phyloP scores from a whole-genome alignment of 306 rosid species.

The Mimosa bimucronata region DNA sequence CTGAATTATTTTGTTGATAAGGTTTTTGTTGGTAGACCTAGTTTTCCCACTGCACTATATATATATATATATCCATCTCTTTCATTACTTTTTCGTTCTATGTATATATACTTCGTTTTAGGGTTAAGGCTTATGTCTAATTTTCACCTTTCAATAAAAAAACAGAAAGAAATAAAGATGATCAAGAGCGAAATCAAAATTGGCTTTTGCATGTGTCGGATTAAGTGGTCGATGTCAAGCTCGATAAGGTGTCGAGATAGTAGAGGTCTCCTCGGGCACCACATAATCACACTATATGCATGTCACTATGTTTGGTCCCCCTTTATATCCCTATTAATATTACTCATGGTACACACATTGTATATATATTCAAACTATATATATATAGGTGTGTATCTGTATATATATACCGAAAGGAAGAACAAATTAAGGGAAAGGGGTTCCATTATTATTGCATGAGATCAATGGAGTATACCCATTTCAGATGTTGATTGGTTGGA shows the following conservation, averaged over 20 bases:
- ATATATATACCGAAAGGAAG: not conserved
- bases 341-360: not conserved
- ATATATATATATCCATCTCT: not conserved
- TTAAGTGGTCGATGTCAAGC: not conserved
- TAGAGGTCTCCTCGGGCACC: slow-evolving; percentile 23
- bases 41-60: slow-evolving; percentile 24
- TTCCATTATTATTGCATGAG: not conserved
- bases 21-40: not conserved
- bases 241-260: slow-evolving; percentile 13
- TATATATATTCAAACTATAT: not conserved
- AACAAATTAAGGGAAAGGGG: not conserved
- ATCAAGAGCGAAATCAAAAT: slow-evolving; percentile 11
- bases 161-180: no score
- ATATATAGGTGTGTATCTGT: not conserved
- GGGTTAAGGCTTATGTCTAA: not conserved
- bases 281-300: slow-evolving; percentile 1
- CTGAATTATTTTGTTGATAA: not conserved
- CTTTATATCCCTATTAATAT: not conserved
- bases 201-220: slow-evolving; percentile 3
- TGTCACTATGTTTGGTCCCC: slow-evolving; percentile 16
- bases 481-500: not conserved
- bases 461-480: not conserved
- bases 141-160: not conserved
- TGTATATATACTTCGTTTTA: not conserved
- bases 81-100: no score